These are phyloP conservation scores for Phytophthora podocarpi DNA, from an alignment of 352 stramenopile species.

Conservation along the genomic window DNA sequence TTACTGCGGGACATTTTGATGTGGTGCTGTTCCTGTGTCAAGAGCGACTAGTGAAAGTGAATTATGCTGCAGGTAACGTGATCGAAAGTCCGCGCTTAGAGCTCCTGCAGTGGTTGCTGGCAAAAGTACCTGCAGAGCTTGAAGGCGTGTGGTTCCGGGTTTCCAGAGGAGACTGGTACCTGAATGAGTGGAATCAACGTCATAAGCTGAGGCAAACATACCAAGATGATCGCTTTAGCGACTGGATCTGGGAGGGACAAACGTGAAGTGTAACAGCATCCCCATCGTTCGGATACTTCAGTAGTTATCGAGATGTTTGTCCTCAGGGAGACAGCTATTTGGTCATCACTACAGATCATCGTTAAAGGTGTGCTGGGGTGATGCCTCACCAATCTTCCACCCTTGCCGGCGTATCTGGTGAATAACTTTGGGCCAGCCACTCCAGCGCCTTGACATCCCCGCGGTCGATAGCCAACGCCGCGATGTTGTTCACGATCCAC, in stretches of 20 bases:
- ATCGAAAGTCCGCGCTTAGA: conserved; percentile 3
- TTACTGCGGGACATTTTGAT: conserved; percentile 15
- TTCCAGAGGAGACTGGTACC: conserved; percentile 7
- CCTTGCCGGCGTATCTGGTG: neutral
- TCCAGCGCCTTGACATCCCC: too few species aligned
- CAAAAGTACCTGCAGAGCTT: neutral
- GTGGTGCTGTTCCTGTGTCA: conserved; percentile 12
- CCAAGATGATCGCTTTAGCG: too few species aligned
- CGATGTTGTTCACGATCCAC: conserved; percentile 5
- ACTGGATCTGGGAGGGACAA: neutral
- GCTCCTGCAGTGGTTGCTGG: conserved; percentile 14
- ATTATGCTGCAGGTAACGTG: neutral
- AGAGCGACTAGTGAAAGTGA: neutral
- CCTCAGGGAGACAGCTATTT: too few species aligned
- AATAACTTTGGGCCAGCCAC: conserved; percentile 2
- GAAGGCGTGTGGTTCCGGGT: conserved; percentile 3
- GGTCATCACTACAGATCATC: too few species aligned
- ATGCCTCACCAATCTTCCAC: conserved; percentile 11
- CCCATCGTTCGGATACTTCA: too few species aligned
- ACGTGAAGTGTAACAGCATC: too few species aligned
- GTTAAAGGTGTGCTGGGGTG: too few species aligned
- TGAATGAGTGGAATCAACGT: conserved; percentile 17
- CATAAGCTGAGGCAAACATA: neutral
- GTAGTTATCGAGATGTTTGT: too few species aligned
- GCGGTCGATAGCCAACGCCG: too few species aligned